Percentiles rank a stretch among this genome's conserved stretches.
Conservation (phyloP, 768 basidiomycete species). For the Phylloporus sp. region DNA sequence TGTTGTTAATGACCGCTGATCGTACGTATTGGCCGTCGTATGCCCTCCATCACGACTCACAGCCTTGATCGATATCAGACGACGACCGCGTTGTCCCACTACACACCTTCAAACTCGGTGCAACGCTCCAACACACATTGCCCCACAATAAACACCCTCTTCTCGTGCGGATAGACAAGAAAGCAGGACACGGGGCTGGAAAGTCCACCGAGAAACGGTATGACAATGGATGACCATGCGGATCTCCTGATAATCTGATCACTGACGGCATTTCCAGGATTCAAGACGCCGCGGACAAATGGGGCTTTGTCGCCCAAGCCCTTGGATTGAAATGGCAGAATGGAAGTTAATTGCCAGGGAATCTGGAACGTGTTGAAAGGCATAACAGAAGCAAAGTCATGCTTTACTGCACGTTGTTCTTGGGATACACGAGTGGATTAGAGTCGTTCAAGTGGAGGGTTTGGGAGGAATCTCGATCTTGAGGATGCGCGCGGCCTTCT, state of each 20-base stretch:
- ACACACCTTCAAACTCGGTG: slow-evolving; percentile 81
- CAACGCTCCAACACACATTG: slow-evolving; percentile 64
- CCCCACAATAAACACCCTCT: slow-evolving; percentile 68
- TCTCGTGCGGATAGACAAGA: slow-evolving; percentile 72
- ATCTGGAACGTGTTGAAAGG: too few species aligned
- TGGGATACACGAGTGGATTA: too few species aligned
- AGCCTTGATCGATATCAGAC: slow-evolving; percentile 37
- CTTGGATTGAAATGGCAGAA: slow-evolving; percentile 45
- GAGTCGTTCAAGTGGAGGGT: slow-evolving; percentile 3
- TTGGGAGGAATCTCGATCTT: slow-evolving; percentile 65
- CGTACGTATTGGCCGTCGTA: slow-evolving; percentile 44
- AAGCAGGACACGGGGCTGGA: slow-evolving; percentile 76
- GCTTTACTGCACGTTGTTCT: slow-evolving; percentile 5
- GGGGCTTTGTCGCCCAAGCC: slow-evolving; percentile 67
- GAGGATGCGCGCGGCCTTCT: slow-evolving; percentile 76
- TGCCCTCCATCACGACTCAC: slow-evolving; percentile 1
- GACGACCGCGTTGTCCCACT: slow-evolving; percentile 85
- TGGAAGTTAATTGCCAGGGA: slow-evolving; percentile 12
- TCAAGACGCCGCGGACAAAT: slow-evolving; percentile 71
- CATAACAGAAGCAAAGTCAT: too few species aligned
- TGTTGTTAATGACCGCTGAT: slow-evolving; percentile 77
- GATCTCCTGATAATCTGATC: slow-evolving; percentile 13
- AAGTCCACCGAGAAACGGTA: slow-evolving; percentile 70
- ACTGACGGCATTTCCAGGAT: slow-evolving; percentile 42
- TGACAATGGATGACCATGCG: slow-evolving; percentile 1